phyloP scores from a whole-genome alignment of 2,329 filamentous ascomycete genomes.

The Aspergillus melleus region DNA sequence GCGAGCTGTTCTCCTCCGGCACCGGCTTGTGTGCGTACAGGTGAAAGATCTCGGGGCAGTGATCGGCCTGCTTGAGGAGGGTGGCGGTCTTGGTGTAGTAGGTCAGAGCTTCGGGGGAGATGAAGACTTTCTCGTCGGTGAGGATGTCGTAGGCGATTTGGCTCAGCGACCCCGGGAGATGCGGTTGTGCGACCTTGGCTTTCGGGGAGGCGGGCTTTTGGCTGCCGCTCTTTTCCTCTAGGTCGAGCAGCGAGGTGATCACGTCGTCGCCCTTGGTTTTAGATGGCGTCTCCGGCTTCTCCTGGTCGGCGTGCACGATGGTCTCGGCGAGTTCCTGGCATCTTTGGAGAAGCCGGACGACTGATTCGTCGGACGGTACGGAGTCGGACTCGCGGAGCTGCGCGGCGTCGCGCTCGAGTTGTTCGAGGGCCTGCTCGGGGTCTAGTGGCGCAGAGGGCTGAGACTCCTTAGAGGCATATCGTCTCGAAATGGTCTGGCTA shows the following conservation, averaged over 20 bases:
- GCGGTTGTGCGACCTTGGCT: constrained; percentile 32
- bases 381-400: constrained; percentile 30
- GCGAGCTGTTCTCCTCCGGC: constrained; percentile 61
- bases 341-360: constrained; percentile 35
- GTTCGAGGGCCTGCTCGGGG: constrained; percentile 30
- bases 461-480: constrained; percentile 21
- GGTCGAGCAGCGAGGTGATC: constrained; percentile 42
- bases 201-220: constrained; percentile 20
- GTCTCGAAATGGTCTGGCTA: constrained; percentile 7
- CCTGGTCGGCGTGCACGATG: constrained; percentile 29
- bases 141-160: constrained; percentile 67
- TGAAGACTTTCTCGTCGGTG: constrained; percentile 73
- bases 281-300: constrained; percentile 11
- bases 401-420: constrained; percentile 28
- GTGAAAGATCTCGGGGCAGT: constrained; percentile 75
- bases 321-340: constrained; percentile 35
- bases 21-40: constrained; percentile 82
- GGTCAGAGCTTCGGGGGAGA: constrained; percentile 70
- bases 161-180: constrained; percentile 49
- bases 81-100: constrained; percentile 76
- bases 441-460: constrained; percentile 9
- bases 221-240: constrained; percentile 38
- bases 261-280: constrained; percentile 32
- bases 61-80: constrained; percentile 69
- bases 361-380: constrained; percentile 36